A percentile compares a stretch with the other conserved stretches of the same genome.
Evolutionary conservation across 1,284 basidiomycete species (phyloP).

Genomic region (Phellopilus nigrolimitatus): DNA sequence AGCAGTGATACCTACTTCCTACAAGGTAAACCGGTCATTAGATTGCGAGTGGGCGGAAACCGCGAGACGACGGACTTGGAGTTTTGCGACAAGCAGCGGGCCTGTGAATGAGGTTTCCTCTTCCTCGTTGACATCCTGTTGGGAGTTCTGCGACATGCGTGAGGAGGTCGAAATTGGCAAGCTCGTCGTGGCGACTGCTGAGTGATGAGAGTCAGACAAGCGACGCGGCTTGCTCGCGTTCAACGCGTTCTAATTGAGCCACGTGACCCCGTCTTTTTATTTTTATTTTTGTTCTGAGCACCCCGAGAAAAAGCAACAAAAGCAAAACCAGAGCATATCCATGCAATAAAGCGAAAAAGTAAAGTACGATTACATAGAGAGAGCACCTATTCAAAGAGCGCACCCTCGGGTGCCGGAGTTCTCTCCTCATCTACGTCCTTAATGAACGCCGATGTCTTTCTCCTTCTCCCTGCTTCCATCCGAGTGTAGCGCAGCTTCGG

Average conservation of each 20-base stretch:
- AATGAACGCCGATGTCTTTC: slow-evolving; percentile 16
- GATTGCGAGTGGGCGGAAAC: slow-evolving; percentile 18
- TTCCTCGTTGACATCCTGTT: slow-evolving; percentile 48
- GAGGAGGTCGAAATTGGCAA: background rate
- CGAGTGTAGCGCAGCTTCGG: slow-evolving; percentile 13
- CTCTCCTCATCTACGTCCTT: slow-evolving; percentile 7
- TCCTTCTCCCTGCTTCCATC: slow-evolving; percentile 15
- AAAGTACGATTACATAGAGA: background rate
- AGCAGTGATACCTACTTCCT: slow-evolving; percentile 84
- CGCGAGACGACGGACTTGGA: slow-evolving; percentile 38
- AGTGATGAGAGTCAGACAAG: background rate
- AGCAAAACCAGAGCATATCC: too few species aligned
- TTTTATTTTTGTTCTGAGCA: too few species aligned
- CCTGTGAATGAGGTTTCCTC: slow-evolving; percentile 58
- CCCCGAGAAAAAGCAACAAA: too few species aligned
- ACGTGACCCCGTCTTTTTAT: too few species aligned
- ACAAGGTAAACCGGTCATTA: background rate
- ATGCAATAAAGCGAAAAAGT: too few species aligned
- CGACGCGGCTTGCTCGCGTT: background rate
- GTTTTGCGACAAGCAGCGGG: slow-evolving; percentile 78
- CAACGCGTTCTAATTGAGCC: background rate
- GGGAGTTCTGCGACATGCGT: slow-evolving; percentile 43
- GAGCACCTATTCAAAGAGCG: slow-evolving; percentile 14
- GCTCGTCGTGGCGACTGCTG: too few species aligned
- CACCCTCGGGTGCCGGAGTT: background rate